Conservation (phyloP, 768 basidiomycete species). For the Trametes sanguinea region DNA sequence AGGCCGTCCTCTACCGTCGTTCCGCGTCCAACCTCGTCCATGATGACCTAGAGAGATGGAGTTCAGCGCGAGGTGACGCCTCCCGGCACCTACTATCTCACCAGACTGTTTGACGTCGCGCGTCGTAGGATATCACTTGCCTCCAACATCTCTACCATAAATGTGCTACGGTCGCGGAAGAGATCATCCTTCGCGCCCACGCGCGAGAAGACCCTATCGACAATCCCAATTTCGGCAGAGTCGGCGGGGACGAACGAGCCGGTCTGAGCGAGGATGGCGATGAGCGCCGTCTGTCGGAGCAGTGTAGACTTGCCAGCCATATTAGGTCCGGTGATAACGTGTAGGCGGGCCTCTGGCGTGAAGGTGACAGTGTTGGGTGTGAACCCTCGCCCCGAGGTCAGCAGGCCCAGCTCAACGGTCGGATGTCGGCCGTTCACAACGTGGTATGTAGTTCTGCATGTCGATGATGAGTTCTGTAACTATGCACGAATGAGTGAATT, state of each 20-base stretch:
- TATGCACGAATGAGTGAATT: neutral
- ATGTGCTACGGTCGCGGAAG: conserved; percentile 91
- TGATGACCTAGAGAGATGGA: conserved; percentile 70
- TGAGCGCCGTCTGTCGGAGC: conserved; percentile 88
- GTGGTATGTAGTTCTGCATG: conserved; percentile 55
- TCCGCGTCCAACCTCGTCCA: conserved; percentile 99
- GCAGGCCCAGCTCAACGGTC: conserved; percentile 86
- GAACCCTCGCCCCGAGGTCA: conserved; percentile 73
- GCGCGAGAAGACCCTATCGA: conserved; percentile 92
- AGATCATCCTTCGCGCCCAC: conserved; percentile 95
- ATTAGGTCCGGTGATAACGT: conserved; percentile 92
- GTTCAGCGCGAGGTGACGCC: neutral
- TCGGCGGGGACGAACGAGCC: conserved; percentile 95
- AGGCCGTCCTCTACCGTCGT: conserved; percentile 91
- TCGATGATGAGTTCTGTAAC: neutral
- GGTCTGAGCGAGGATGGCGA: conserved; percentile 86
- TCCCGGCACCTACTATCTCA: conserved; percentile 52
- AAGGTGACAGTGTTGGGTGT: conserved; percentile 81
- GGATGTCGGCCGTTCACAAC: conserved; percentile 88
- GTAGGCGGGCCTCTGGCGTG: conserved; percentile 60
- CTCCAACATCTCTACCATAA: conserved; percentile 98
- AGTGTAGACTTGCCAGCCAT: conserved; percentile 96
- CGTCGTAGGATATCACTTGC: conserved; percentile 86
- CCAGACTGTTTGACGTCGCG: conserved; percentile 83
- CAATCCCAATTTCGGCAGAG: conserved; percentile 74